Evolutionary conservation across 2,329 filamentous ascomycete genomes (phyloP).

Genomic region (Penicillium sclerotiorum): DNA sequence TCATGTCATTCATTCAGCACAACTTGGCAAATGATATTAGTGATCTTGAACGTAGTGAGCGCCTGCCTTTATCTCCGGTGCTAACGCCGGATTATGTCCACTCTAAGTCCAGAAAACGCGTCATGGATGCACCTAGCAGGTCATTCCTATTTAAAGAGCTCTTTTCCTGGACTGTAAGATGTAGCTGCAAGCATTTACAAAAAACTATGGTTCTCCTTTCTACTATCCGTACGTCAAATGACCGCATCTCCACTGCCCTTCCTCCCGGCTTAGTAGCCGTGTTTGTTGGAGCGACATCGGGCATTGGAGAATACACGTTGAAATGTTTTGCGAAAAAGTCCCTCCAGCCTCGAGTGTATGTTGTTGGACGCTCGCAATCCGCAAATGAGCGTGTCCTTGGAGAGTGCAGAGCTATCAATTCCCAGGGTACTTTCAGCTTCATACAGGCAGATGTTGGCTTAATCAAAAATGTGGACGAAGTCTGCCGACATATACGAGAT

Average conservation of each 20-base stretch:
- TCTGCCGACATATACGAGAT: slow-evolving; percentile 53
- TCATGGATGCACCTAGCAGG: no score
- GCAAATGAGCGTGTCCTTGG: slow-evolving; percentile 44
- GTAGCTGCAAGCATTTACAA: no score
- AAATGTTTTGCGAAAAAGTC: slow-evolving; percentile 49
- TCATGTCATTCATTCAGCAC: no score
- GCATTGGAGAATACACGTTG: slow-evolving; percentile 54
- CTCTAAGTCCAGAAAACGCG: no score
- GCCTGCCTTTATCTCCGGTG: no score
- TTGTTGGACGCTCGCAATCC: slow-evolving; percentile 52
- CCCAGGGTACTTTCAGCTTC: slow-evolving; percentile 51
- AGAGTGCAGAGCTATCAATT: slow-evolving; percentile 49
- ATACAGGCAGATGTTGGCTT: slow-evolving; percentile 51
- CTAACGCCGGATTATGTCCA: no score
- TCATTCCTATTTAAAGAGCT: no score
- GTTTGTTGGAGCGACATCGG: slow-evolving; percentile 56
- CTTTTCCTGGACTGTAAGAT: no score
- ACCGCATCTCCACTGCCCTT: slow-evolving; percentile 25
- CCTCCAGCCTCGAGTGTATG: slow-evolving; percentile 47
- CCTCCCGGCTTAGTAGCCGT: slow-evolving; percentile 50
- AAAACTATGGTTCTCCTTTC: slow-evolving; percentile 16
- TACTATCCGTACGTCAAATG: slow-evolving; percentile 14
- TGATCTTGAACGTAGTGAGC: no score
- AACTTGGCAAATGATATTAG: no score
- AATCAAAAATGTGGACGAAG: slow-evolving; percentile 52